phyloP scores from a whole-genome alignment of 257 asterid species.

The Solanum chilense region DNA sequence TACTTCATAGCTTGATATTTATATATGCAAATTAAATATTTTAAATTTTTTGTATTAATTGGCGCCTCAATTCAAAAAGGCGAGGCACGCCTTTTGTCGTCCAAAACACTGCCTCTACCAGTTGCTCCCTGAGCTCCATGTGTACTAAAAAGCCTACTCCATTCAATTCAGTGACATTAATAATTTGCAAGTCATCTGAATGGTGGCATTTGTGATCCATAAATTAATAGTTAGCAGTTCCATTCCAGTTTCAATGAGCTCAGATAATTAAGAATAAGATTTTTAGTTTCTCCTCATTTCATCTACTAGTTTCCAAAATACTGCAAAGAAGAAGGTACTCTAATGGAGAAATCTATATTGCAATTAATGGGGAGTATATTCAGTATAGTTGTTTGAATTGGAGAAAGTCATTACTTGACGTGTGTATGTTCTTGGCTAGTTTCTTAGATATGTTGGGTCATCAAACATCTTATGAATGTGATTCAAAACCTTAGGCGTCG shows the following conservation, averaged over 20 bases:
- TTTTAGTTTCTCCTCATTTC: background rate
- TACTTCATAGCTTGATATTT: background rate
- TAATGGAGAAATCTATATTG: background rate
- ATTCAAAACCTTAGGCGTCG: background rate
- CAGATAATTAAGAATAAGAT: background rate
- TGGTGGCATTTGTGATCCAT: background rate
- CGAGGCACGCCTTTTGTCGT: too few species aligned
- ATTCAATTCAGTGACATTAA: background rate
- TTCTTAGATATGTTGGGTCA: background rate
- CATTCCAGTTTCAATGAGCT: background rate
- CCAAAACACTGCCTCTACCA: background rate
- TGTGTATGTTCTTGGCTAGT: background rate
- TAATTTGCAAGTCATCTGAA: background rate
- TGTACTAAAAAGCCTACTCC: background rate
- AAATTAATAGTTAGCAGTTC: background rate
- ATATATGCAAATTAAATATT: too few species aligned
- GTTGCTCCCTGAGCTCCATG: background rate
- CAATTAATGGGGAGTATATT: background rate
- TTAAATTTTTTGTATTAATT: too few species aligned
- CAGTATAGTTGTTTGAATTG: background rate
- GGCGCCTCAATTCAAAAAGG: too few species aligned
- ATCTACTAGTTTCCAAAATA: background rate
- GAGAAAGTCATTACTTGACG: background rate
- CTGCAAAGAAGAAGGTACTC: background rate
- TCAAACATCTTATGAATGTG: background rate